Conservation (phyloP, 371 early-diverging fungal species). For the Mycotypha africana region DNA sequence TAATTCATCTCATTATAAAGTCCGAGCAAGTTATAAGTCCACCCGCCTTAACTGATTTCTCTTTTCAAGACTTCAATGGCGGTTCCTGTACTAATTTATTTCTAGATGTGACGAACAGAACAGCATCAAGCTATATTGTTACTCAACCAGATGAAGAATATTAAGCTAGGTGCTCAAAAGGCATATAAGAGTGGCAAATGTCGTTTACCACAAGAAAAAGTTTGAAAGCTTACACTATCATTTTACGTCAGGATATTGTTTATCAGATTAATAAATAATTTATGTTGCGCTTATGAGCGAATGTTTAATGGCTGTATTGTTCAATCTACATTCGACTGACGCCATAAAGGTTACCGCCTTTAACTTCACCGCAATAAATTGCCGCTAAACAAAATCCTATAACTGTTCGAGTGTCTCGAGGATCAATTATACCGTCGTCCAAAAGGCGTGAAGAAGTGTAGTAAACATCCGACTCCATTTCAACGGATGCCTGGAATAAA, state of each 20-base stretch:
- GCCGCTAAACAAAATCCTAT: constrained; percentile 60
- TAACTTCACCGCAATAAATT: constrained; percentile 50
- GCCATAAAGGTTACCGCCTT: constrained; percentile 65
- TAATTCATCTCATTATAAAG: constrained; percentile 14
- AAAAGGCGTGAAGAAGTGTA: constrained; percentile 66
- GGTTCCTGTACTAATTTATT: constrained; percentile 26
- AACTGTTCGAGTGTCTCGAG: constrained; percentile 59
- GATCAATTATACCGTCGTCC: constrained; percentile 69
- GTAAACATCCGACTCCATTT: constrained; percentile 65
- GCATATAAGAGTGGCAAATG: too few relatives aligned
- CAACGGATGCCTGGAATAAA: constrained; percentile 61
- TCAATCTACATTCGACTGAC: constrained; percentile 68
- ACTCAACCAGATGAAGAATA: constrained; percentile 17
- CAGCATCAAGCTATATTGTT: constrained; percentile 20
- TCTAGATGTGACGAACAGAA: constrained; percentile 20
- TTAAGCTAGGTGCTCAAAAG: too few relatives aligned
- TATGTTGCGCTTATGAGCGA: too few relatives aligned
- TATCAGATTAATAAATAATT: too few relatives aligned
- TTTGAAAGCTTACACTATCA: too few relatives aligned
- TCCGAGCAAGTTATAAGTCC: not conserved
- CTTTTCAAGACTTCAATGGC: constrained; percentile 13
- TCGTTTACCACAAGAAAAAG: too few relatives aligned
- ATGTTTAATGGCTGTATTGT: too few relatives aligned
- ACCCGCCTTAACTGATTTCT: too few relatives aligned
- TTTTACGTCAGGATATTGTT: too few relatives aligned